Percentiles rank a stretch among this genome's conserved stretches.
Evolutionary conservation across 129 eudicot species (phyloP).

Genomic region (Flaveria bidentis): DNA sequence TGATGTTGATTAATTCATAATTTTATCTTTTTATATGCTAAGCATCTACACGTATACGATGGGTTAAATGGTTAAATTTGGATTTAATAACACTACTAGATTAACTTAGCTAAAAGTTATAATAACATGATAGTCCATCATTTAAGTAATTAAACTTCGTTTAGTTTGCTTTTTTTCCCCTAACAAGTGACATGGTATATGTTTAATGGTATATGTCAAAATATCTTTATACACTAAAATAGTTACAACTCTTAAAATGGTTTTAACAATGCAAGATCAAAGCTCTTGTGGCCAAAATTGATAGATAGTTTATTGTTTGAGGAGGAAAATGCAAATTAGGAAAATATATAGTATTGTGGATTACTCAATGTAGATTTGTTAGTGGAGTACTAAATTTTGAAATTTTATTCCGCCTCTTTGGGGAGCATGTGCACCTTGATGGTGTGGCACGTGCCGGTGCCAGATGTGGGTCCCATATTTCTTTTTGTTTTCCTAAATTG

Average conservation of each 20-base stretch:
- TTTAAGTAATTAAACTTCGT: background rate
- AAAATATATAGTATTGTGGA: background rate
- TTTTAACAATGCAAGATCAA: background rate
- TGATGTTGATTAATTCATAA: no score
- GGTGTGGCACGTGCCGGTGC: constrained; percentile 57
- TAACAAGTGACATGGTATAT: background rate
- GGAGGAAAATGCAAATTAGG: background rate
- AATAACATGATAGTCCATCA: no score
- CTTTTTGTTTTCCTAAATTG: background rate
- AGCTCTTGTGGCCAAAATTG: background rate
- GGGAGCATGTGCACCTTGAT: constrained; percentile 54
- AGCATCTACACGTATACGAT: no score
- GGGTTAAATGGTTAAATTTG: no score
- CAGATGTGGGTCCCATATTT: constrained; percentile 34
- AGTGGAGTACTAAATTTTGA: constrained; percentile 31
- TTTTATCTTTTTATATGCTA: no score
- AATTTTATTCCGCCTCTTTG: constrained; percentile 46
- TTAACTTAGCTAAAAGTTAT: no score
- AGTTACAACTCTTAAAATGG: background rate
- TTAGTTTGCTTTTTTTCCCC: no score
- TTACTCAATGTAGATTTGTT: background rate
- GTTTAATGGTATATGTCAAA: no score
- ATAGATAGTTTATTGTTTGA: background rate
- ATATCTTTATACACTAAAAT: no score
- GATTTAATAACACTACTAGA: no score